Percentiles rank a stretch among this genome's conserved stretches.
Conservation (phyloP, 2,329 filamentous ascomycete species). For the Ophiostoma quercus region DNA sequence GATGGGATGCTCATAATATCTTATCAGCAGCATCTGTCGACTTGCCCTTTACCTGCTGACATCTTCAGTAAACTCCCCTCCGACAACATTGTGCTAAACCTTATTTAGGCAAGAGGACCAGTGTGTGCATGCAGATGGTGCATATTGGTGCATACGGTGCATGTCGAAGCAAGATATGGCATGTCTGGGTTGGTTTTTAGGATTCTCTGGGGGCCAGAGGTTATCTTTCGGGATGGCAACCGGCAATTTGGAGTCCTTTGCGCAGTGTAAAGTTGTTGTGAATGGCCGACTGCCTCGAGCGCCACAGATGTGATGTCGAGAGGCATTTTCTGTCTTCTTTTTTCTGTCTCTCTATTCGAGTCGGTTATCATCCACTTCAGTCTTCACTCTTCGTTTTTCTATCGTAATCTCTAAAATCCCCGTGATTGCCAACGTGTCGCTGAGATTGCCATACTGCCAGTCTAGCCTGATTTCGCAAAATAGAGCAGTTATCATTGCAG, state of each 20-base stretch:
- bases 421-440: background rate
- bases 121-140: background rate
- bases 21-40: background rate
- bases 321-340: slow-evolving; percentile 9
- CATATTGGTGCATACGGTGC: background rate
- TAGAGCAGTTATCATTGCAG: background rate
- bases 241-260: too few species aligned
- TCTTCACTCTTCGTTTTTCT: too few species aligned
- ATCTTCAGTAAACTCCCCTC: background rate
- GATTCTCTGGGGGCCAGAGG: too few species aligned
- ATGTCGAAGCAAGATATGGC: background rate
- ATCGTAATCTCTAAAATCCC: background rate
- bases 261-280: background rate
- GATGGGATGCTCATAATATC: background rate
- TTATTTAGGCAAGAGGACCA: slow-evolving; percentile 2
- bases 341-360: too few species aligned
- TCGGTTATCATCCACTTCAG: too few species aligned
- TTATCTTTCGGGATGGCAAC: too few species aligned
- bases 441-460: background rate
- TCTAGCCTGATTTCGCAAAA: background rate
- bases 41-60: background rate
- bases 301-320: background rate
- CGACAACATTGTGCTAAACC: background rate
- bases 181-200: background rate
- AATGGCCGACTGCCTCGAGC: background rate